Evolutionary conservation across 2,329 filamentous ascomycete genomes (phyloP).

Genomic region (Annulohypoxylon truncatum): DNA sequence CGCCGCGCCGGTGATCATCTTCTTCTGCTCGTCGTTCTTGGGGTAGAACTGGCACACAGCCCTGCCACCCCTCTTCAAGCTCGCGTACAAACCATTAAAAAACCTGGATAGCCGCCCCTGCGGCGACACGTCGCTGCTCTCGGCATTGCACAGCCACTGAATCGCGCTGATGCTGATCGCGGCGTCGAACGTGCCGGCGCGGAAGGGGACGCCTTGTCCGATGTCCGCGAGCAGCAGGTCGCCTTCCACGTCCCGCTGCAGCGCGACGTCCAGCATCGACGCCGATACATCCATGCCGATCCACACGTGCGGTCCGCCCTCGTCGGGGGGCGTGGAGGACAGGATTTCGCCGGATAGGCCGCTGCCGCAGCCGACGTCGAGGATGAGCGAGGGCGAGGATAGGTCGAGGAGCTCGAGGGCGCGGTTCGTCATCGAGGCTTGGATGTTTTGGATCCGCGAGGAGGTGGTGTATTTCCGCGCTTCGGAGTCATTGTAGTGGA

Average conservation of each 20-base stretch:
- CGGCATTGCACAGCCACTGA: conserved; percentile 99
- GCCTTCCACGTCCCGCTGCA: conserved; percentile 91
- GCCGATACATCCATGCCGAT: conserved; percentile 96
- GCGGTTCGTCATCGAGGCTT: conserved; percentile 92
- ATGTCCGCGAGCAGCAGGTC: conserved; percentile 96
- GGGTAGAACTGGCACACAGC: conserved; percentile 99
- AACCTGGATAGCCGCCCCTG: conserved; percentile 83
- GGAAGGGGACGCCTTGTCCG: conserved; percentile 93
- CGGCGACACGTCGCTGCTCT: conserved; percentile 85
- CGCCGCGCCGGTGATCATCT: conserved; percentile 91
- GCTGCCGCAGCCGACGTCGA: conserved; percentile 96
- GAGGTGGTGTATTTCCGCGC: conserved; percentile 97
- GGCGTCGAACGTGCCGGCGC: conserved; percentile 91
- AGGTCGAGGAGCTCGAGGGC: conserved; percentile 93
- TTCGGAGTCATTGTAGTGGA: conserved; percentile 97
- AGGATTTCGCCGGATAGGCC: conserved; percentile 95
- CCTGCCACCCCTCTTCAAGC: conserved; percentile 82
- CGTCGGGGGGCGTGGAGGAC: conserved; percentile 73
- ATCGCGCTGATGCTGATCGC: conserved; percentile 95
- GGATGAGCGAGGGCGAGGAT: conserved; percentile 81
- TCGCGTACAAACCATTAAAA: conserved; percentile 92
- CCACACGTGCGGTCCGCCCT: conserved; percentile 91
- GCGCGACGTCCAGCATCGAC: conserved; percentile 95
- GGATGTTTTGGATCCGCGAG: conserved; percentile 94
- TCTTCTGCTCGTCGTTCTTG: conserved; percentile 90